Evolutionary conservation across 2,329 filamentous ascomycete genomes (phyloP).

Genomic region (Periconia digitata): DNA sequence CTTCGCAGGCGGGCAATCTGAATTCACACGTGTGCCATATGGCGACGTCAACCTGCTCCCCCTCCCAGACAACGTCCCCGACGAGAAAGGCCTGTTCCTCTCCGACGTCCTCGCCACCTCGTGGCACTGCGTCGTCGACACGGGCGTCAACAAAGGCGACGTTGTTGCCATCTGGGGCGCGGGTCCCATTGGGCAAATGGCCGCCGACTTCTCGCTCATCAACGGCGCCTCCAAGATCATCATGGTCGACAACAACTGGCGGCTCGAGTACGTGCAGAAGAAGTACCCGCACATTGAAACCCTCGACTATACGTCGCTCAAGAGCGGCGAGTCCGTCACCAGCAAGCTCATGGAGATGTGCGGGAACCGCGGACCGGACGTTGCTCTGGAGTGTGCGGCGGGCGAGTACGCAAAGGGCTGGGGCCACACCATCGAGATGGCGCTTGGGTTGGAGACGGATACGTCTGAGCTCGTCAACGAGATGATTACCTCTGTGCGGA

Average conservation of each 20-base stretch:
- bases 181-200: conserved; percentile 82
- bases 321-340: conserved; percentile 66
- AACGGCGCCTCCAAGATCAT: conserved; percentile 76
- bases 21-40: conserved; percentile 80
- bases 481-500: conserved; percentile 73
- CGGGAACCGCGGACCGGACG: conserved; percentile 70
- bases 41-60: conserved; percentile 80
- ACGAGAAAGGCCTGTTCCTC: conserved; percentile 80
- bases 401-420: conserved; percentile 65
- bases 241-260: conserved; percentile 73
- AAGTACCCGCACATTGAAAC: conserved; percentile 68
- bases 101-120: conserved; percentile 79
- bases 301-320: conserved; percentile 69
- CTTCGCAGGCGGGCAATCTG: conserved; percentile 84
- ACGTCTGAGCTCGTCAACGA: conserved; percentile 80
- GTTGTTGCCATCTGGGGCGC: conserved; percentile 85
- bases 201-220: conserved; percentile 65
- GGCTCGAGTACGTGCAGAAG: conserved; percentile 67
- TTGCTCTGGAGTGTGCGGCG: conserved; percentile 68
- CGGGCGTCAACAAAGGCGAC: conserved; percentile 74
- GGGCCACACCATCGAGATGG: conserved; percentile 61
- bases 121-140: conserved; percentile 83
- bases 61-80: conserved; percentile 76
- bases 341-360: conserved; percentile 73
- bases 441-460: conserved; percentile 75